Evolutionary conservation across 139 green algal genomes (phyloP).

Genomic region (Auxenochlorella pyrenoidosa): DNA sequence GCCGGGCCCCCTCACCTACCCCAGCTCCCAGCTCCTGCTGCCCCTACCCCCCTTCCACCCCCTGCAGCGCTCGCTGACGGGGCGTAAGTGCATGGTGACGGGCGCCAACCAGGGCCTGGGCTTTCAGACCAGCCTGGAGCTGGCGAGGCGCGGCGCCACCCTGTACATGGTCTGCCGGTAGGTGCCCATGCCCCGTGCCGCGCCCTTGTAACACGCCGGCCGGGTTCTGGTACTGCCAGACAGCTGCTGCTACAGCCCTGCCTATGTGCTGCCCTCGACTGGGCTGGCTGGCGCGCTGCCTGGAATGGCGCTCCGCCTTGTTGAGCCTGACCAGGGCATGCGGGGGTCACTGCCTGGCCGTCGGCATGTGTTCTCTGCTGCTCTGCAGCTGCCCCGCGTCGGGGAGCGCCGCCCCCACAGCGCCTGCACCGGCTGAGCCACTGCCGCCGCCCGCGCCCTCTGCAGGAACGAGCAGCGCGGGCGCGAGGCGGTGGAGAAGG

Average conservation of each 20-base stretch:
- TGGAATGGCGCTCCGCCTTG: no score
- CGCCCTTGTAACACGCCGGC: background rate
- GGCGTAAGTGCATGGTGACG: slow-evolving; percentile 66
- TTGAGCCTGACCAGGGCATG: no score
- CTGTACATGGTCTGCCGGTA: slow-evolving; percentile 68
- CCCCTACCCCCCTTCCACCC: background rate
- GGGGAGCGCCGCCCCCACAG: no score
- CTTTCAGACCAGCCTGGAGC: slow-evolving; percentile 53
- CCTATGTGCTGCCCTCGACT: no score
- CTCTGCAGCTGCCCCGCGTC: no score
- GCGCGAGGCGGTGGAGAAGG: slow-evolving; percentile 45
- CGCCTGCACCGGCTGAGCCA: no score
- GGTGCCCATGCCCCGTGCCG: background rate
- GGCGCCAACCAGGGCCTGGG: slow-evolving; percentile 75
- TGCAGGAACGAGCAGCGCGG: slow-evolving; percentile 61
- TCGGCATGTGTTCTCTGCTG: no score
- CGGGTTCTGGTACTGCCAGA: background rate
- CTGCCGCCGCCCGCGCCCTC: no score
- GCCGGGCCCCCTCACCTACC: background rate
- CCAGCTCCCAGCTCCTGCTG: background rate
- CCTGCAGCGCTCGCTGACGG: slow-evolving; percentile 47
- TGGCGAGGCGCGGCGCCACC: slow-evolving; percentile 55
- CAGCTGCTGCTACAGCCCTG: no score
- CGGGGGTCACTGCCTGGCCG: no score
- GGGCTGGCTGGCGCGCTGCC: no score